phyloP scores from a whole-genome alignment of 495 filamentous ascomycete species.

The Aspergillus campestris region DNA sequence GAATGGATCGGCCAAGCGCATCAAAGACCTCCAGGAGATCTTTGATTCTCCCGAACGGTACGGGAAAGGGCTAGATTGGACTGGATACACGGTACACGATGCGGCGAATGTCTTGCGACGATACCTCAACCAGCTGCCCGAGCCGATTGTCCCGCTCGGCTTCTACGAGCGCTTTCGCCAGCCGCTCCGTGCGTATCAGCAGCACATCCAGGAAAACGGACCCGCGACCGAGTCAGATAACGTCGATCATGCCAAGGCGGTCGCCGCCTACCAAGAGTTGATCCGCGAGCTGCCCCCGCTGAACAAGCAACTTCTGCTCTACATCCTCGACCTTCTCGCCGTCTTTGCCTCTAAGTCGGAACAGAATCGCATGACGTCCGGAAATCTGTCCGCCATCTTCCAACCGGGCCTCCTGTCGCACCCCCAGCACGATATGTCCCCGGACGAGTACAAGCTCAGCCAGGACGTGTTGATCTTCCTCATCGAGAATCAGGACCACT shows the following conservation, averaged over 20 bases:
- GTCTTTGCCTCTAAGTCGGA: slow-evolving; percentile 98
- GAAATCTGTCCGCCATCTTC: slow-evolving; percentile 95
- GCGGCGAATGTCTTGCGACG: slow-evolving; percentile 92
- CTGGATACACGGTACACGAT: slow-evolving; percentile 97
- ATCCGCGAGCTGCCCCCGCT: slow-evolving; percentile 90
- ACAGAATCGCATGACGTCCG: slow-evolving; percentile 90
- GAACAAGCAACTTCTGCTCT: slow-evolving; percentile 90
- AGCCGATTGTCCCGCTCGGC: slow-evolving; percentile 92
- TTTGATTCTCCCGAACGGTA: slow-evolving; percentile 96
- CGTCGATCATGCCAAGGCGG: slow-evolving; percentile 70
- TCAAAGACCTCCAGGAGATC: slow-evolving; percentile 85
- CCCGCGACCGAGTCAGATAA: slow-evolving; percentile 28
- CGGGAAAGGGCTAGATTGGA: slow-evolving; percentile 94
- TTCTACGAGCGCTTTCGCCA: slow-evolving; percentile 88
- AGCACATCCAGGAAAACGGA: slow-evolving; percentile 41
- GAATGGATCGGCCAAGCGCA: slow-evolving; percentile 92
- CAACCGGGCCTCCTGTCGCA: slow-evolving; percentile 94
- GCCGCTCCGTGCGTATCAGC: slow-evolving; percentile 70
- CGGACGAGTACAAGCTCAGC: slow-evolving; percentile 85
- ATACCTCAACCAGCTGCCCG: slow-evolving; percentile 87
- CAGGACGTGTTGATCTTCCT: slow-evolving; percentile 97
- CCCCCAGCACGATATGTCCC: slow-evolving; percentile 89
- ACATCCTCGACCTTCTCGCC: slow-evolving; percentile 94
- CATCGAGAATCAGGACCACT: slow-evolving; percentile 92
- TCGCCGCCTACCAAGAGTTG: slow-evolving; percentile 73